Evolutionary conservation across 768 basidiomycete genomes (phyloP).

Genomic region (Piloderma croceum): DNA sequence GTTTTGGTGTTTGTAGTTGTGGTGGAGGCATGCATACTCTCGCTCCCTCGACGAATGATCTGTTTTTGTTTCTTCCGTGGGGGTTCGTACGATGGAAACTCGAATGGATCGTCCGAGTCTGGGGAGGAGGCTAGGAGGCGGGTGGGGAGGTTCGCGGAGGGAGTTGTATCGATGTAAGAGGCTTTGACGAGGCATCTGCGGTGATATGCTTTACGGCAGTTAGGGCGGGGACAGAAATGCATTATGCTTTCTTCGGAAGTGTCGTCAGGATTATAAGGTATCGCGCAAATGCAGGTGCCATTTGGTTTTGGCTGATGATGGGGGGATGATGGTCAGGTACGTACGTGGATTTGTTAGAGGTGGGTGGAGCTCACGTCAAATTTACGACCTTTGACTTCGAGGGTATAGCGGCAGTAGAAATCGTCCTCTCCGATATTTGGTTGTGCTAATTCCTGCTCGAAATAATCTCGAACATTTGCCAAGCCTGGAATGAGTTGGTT

Average conservation of each 20-base stretch:
- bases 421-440: conserved; percentile 31
- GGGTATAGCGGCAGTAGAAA: conserved; percentile 46
- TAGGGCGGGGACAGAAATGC: conserved; percentile 53
- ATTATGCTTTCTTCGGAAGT: conserved; percentile 27
- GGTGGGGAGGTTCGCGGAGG: conserved; percentile 10
- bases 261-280: conserved; percentile 42
- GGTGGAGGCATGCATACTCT: conserved; percentile 1
- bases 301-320: conserved; percentile 37
- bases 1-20: conserved; percentile 4
- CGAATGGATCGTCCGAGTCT: conserved; percentile 22
- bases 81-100: not conserved
- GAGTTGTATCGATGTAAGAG: conserved; percentile 16
- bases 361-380: conserved; percentile 29
- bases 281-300: conserved; percentile 39
- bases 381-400: conserved; percentile 28
- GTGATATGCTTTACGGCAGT: conserved; percentile 46
- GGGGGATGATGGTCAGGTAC: conserved; percentile 1
- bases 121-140: conserved; percentile 36
- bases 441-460: too few relatives aligned
- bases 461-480: too few relatives aligned
- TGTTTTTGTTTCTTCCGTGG: not conserved
- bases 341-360: too few relatives aligned
- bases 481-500: conserved; percentile 24
- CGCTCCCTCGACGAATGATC: not conserved
- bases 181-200: conserved; percentile 37